Evolutionary conservation across 2,329 filamentous ascomycete species (phyloP).

Genomic region (Annulohypoxylon truncatum): DNA sequence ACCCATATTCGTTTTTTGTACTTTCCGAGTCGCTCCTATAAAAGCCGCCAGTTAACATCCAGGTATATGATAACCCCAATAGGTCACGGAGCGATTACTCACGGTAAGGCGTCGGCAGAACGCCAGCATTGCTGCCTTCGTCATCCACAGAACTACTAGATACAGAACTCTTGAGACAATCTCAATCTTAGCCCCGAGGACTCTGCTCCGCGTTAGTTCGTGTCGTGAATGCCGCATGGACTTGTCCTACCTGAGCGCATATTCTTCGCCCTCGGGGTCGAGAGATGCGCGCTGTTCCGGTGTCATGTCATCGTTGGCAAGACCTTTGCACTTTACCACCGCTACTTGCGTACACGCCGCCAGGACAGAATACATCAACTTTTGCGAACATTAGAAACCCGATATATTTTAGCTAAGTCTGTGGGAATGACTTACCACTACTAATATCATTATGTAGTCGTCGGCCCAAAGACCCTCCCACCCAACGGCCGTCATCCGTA

Average conservation of each 20-base stretch:
- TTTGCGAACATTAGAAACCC: not conserved
- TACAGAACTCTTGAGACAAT: constrained; percentile 67
- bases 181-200: constrained; percentile 67
- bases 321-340: constrained; percentile 59
- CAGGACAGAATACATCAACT: constrained; percentile 58
- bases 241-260: constrained; percentile 50
- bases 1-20: constrained; percentile 49
- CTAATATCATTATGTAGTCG: constrained; percentile 69
- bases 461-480: constrained; percentile 64
- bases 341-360: constrained; percentile 64
- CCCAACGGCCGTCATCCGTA: constrained; percentile 62
- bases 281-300: constrained; percentile 60
- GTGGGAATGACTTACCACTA: constrained; percentile 55
- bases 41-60: constrained; percentile 35
- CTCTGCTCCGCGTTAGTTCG: constrained; percentile 47
- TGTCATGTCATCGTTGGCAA: constrained; percentile 70
- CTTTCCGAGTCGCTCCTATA: constrained; percentile 55
- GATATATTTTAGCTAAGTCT: not conserved
- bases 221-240: not conserved
- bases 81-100: not conserved
- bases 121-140: constrained; percentile 67
- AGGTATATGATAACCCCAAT: constrained; percentile 46
- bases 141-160: constrained; percentile 63
- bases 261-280: constrained; percentile 58
- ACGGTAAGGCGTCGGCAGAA: constrained; percentile 67